phyloP scores from a whole-genome alignment of 2,329 filamentous ascomycete genomes.

The Thielaviopsis punctulata region DNA sequence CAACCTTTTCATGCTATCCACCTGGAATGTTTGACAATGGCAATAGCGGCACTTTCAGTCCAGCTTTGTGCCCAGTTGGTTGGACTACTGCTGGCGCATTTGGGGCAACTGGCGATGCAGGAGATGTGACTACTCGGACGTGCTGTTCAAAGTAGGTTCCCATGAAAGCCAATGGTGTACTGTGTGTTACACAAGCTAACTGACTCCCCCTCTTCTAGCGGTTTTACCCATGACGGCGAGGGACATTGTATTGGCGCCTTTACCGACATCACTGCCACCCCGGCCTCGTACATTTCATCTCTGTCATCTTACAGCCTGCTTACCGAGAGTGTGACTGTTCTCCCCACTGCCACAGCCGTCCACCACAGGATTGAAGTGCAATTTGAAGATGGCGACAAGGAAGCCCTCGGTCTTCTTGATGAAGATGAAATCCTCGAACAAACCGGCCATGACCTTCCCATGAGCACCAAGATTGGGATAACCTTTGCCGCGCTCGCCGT shows the following conservation, averaged over 20 bases:
- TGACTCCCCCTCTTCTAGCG: slow-evolving; percentile 14
- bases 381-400: slow-evolving; percentile 22
- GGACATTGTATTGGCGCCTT: slow-evolving; percentile 21
- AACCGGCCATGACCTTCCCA: slow-evolving; percentile 3
- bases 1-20: slow-evolving; percentile 24
- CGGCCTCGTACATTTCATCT: slow-evolving; percentile 20
- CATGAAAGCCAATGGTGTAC: too few relatives aligned
- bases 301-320: slow-evolving; percentile 16
- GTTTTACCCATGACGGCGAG: slow-evolving; percentile 19
- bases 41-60: slow-evolving; percentile 24
- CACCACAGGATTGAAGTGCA: slow-evolving; percentile 22
- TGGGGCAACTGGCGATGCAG: slow-evolving; percentile 16
- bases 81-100: slow-evolving; percentile 24
- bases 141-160: slow-evolving; percentile 25
- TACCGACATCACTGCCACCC: slow-evolving; percentile 22
- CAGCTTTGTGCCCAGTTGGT: slow-evolving; percentile 23
- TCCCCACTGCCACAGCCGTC: slow-evolving; percentile 22
- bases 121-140: slow-evolving; percentile 22
- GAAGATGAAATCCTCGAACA: slow-evolving; percentile 15
- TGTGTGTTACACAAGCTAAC: not conserved
- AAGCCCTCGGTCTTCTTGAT: slow-evolving; percentile 19
- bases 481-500: slow-evolving; percentile 10
- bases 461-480: slow-evolving; percentile 13
- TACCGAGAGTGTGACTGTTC: slow-evolving; percentile 17
- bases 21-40: slow-evolving; percentile 23